phyloP scores from a whole-genome alignment of 179 eudicot species.

The Silene vulgaris region DNA sequence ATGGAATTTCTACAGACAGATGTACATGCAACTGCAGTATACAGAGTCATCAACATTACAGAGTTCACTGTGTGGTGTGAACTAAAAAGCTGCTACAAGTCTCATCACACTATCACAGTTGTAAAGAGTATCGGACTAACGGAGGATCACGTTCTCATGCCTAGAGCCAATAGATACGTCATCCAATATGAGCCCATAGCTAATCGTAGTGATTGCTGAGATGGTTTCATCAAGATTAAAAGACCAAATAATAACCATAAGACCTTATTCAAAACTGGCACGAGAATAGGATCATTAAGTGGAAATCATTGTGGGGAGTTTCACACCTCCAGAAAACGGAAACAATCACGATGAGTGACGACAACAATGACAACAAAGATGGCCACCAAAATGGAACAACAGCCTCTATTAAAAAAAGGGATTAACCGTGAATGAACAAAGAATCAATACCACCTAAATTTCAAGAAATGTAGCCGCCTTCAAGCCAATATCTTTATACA shows the following conservation, averaged over 20 bases:
- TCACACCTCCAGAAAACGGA: background rate
- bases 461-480: background rate
- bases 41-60: too few species aligned
- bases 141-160: background rate
- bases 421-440: background rate
- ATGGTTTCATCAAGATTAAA: background rate
- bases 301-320: background rate
- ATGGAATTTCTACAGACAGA: too few species aligned
- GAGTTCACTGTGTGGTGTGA: too few species aligned
- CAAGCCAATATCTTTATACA: background rate
- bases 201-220: background rate
- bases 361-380: too few species aligned
- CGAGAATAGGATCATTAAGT: too few species aligned
- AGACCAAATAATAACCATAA: background rate
- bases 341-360: too few species aligned
- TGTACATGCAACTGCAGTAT: too few species aligned
- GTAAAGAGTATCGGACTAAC: background rate
- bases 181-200: background rate
- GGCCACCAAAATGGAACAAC: background rate
- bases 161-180: background rate
- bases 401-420: background rate
- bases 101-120: background rate
- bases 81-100: too few species aligned
- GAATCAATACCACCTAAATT: background rate
- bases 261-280: background rate